Evolutionary conservation across 176 grass and related monocot species (phyloP).

Genomic region (Triticum urartu): DNA sequence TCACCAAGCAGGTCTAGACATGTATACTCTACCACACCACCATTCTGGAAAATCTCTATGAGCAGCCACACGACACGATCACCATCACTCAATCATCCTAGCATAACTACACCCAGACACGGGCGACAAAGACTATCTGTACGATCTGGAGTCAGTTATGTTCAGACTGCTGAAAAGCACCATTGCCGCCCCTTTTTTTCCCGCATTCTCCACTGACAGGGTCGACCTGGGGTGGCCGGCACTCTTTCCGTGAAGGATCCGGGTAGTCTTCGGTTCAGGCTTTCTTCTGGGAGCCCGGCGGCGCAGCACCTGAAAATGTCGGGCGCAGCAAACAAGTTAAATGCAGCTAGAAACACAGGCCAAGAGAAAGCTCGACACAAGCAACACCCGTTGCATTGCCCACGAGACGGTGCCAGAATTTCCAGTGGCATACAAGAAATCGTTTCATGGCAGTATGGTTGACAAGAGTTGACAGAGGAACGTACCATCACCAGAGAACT

Average conservation of each 20-base stretch:
- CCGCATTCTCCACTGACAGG: not conserved
- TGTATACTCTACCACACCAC: not conserved
- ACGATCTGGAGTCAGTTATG: not conserved
- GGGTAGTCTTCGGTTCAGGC: not conserved
- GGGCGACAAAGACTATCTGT: not conserved
- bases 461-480: not conserved
- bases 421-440: too few relatives aligned
- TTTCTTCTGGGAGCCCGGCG: not conserved
- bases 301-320: not conserved
- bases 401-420: too few relatives aligned
- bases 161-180: not conserved
- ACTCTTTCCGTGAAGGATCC: not conserved
- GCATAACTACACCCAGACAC: not conserved
- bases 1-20: not conserved
- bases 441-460: not conserved
- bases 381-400: too few relatives aligned
- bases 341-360: not conserved
- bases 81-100: not conserved
- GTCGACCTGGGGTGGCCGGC: not conserved
- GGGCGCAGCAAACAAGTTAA: not conserved
- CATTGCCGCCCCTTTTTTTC: not conserved
- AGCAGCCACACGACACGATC: not conserved
- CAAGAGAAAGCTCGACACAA: too few relatives aligned
- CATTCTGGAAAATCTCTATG: not conserved
- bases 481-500: constrained; percentile 56